These are phyloP conservation scores for Scheffersomyces illinoinensis DNA, from an alignment of 1,139 yeast genomes.

Conservation along the genomic window DNA sequence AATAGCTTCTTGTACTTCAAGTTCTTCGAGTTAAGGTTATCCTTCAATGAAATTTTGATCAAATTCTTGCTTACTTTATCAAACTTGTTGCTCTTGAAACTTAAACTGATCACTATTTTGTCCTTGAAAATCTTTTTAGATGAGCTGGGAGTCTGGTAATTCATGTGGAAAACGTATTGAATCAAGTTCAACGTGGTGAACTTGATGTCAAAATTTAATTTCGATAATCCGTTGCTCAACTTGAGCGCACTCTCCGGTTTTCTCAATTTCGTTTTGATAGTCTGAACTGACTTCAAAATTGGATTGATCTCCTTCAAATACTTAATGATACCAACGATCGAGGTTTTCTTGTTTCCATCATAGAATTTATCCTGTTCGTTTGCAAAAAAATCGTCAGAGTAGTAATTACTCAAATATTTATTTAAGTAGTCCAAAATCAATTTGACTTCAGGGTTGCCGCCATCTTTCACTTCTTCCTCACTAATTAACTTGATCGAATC, in stretches of 20 bases:
- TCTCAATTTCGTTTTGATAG: slow-evolving; percentile 14
- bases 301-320: slow-evolving; percentile 36
- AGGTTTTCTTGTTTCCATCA: slow-evolving; percentile 6
- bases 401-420: slow-evolving; percentile 17
- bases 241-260: slow-evolving; percentile 9
- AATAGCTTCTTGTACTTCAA: slow-evolving; percentile 41
- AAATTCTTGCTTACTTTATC: slow-evolving; percentile 21
- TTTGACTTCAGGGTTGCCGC: slow-evolving; percentile 16
- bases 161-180: slow-evolving; percentile 36
- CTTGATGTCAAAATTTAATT: slow-evolving; percentile 35
- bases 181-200: slow-evolving; percentile 33
- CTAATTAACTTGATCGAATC: slow-evolving; percentile 15
- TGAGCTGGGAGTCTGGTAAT: slow-evolving; percentile 24
- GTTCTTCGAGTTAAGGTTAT: slow-evolving; percentile 40
- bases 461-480: slow-evolving; percentile 3
- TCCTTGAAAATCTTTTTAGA: slow-evolving; percentile 40
- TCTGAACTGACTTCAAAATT: slow-evolving; percentile 24
- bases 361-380: background rate
- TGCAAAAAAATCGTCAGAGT: background rate
- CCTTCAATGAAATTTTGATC: slow-evolving; percentile 34
- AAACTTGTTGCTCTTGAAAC: slow-evolving; percentile 37
- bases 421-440: slow-evolving; percentile 29
- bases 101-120: slow-evolving; percentile 31
- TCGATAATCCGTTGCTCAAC: slow-evolving; percentile 33
- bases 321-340: slow-evolving; percentile 32